Evolutionary conservation across 2,329 filamentous ascomycete species (phyloP).

Genomic region (Tolypocladium pustulatum): DNA sequence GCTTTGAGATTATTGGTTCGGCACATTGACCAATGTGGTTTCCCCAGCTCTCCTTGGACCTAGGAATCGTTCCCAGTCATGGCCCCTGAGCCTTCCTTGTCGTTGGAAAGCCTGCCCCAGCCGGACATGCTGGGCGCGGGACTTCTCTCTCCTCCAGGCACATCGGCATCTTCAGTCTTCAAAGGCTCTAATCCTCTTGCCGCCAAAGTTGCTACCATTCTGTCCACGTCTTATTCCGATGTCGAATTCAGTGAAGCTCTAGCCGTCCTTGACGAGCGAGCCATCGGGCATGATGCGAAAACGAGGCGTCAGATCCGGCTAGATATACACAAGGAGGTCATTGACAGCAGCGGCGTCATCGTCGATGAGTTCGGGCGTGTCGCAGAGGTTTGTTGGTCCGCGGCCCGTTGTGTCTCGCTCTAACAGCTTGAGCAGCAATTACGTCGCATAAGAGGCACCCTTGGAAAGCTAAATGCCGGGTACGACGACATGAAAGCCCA

Average conservation of each 20-base stretch:
- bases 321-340: conserved; percentile 83
- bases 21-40: neutral
- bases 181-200: conserved; percentile 57
- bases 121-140: conserved; percentile 14
- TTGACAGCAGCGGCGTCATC: conserved; percentile 83
- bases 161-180: conserved; percentile 52
- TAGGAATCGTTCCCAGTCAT: neutral
- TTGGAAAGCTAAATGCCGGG: conserved; percentile 67
- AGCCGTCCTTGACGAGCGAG: conserved; percentile 62
- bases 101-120: neutral
- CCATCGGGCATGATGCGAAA: conserved; percentile 63
- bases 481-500: conserved; percentile 74
- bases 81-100: neutral
- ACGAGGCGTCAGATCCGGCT: conserved; percentile 69
- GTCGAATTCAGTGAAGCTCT: conserved; percentile 83
- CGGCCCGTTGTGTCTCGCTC: neutral
- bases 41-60: neutral
- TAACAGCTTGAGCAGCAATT: conserved; percentile 57
- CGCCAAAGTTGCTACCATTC: conserved; percentile 70
- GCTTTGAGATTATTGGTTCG: neutral
- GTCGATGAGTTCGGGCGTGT: conserved; percentile 82
- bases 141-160: conserved; percentile 71
- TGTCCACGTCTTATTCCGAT: conserved; percentile 89
- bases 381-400: conserved; percentile 54
- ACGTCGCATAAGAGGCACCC: conserved; percentile 67